These are phyloP conservation scores for Penicillium goetzii DNA, from an alignment of 495 filamentous ascomycete genomes.

Conservation along the genomic window DNA sequence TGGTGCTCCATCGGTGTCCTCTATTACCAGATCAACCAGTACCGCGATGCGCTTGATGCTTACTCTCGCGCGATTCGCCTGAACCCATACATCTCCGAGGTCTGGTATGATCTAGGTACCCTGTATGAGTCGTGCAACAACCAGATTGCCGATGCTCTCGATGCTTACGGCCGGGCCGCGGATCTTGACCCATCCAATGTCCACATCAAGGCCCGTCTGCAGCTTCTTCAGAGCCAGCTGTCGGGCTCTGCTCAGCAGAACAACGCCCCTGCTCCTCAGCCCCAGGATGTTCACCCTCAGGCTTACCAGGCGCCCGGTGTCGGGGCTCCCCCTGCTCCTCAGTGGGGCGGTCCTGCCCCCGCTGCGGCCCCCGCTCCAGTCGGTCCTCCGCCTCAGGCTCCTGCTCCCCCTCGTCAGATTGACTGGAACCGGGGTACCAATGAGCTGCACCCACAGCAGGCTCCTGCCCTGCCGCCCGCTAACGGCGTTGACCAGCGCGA, in stretches of 20 bases:
- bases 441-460: constrained; percentile 68
- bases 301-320: constrained; percentile 77
- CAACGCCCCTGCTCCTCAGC: constrained; percentile 70
- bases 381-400: constrained; percentile 63
- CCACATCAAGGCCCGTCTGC: constrained; percentile 93
- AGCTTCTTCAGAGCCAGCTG: constrained; percentile 79
- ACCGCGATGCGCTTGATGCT: constrained; percentile 96
- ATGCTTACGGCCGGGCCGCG: constrained; percentile 92
- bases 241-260: constrained; percentile 71
- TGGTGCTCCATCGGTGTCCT: constrained; percentile 99
- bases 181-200: constrained; percentile 92
- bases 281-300: constrained; percentile 85
- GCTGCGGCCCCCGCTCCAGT: constrained; percentile 63
- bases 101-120: constrained; percentile 99
- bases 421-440: constrained; percentile 79
- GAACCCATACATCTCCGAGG: constrained; percentile 98
- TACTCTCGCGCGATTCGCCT: constrained; percentile 97
- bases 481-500: constrained; percentile 84
- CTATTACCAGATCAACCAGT: constrained; percentile 99
- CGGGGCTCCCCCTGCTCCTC: constrained; percentile 74
- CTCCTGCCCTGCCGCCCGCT: constrained; percentile 60
- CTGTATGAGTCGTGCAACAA: constrained; percentile 99
- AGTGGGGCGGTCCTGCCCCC: constrained; percentile 71
- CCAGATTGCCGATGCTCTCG: constrained; percentile 93
- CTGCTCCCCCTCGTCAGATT: constrained; percentile 61